Evolutionary conservation across 176 grass and related monocot genomes (phyloP), one percentile per base, ranked within the genome.

Genomic region (Avena sativa): DNA sequence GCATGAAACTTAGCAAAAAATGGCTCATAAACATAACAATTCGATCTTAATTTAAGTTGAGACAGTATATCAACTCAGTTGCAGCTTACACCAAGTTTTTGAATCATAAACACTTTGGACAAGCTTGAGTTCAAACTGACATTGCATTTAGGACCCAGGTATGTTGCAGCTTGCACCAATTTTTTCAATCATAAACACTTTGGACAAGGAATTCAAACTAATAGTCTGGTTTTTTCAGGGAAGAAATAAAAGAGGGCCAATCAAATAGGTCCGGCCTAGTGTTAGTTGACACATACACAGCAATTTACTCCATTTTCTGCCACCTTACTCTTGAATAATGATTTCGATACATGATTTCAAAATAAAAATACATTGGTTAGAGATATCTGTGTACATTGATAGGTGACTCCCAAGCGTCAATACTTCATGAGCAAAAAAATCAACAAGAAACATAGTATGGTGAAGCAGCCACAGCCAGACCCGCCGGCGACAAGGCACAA

Each of bases 71-170:
- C 16, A 75, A 75, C 1, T 28, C 47, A 28, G 21, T 75, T 75
- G 23, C 46, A 75, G 47, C 72, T 75, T 75, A 46, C 71, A 51
- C 72, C 46, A 75, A 26, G 72, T 75, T 75, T 75, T 51, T 28
- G 21, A 75, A 51, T 75, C 3, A 49, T 75, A 50, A 75, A 75
- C 17, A 75, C 21, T 75, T 51, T 28, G 47, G 47, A 75, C 72
- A 26, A 75, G 40, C 40, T 43, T 43, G 40, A 43, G 40, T 43
- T 43, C 40, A 43, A 43, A 43, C 40, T 43, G 6, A 43, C 40
- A 43, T 43, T 43, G 72, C 13, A 13, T 15, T 93, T 93, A 62
- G 21, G 63, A 75, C 47, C 72, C 51, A 51, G 72, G 47, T 75
- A 51, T 50, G 21, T 75, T 75, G 47, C 46, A 75, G 47, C 72